phyloP scores from a whole-genome alignment of 345 rosid species.

The Eucalyptus melliodora region DNA sequence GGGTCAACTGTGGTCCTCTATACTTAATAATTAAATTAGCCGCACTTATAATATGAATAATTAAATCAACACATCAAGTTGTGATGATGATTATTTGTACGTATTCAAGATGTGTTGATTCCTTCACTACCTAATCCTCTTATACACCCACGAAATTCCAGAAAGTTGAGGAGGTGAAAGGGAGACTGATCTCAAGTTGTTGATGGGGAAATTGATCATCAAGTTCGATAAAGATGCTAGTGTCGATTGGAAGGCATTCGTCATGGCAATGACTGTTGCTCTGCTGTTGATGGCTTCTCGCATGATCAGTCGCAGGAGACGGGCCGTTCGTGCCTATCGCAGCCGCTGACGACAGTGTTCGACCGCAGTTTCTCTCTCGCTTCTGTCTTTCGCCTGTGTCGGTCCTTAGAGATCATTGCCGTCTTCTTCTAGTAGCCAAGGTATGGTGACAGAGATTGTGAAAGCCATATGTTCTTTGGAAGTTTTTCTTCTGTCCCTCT shows the following conservation, averaged over 20 bases:
- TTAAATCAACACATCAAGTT: not conserved
- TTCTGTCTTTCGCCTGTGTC: not conserved
- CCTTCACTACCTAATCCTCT: not conserved
- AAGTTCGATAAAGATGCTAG: conserved; percentile 1
- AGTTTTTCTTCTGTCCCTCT: not conserved
- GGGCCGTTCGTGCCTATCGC: not conserved
- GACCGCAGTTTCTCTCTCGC: not conserved
- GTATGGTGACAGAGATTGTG: not conserved
- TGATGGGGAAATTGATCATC: conserved; percentile 19
- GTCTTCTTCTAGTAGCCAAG: not conserved
- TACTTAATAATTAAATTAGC: not conserved
- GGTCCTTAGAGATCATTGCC: not conserved
- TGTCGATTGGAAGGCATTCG: not conserved
- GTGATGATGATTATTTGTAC: not conserved
- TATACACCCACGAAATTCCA: not conserved
- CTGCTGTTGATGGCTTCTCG: conserved; percentile 18
- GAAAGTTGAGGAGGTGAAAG: not conserved
- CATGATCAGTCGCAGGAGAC: conserved; percentile 10
- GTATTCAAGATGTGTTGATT: not conserved
- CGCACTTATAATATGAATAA: not conserved
- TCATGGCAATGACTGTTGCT: conserved; percentile 13
- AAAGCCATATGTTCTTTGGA: not conserved
- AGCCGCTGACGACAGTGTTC: not conserved
- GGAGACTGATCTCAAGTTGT: not conserved
- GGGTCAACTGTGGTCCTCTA: not conserved